phyloP scores from a whole-genome alignment of 2,329 filamentous ascomycete species.

The Zymoseptoria passerinii region DNA sequence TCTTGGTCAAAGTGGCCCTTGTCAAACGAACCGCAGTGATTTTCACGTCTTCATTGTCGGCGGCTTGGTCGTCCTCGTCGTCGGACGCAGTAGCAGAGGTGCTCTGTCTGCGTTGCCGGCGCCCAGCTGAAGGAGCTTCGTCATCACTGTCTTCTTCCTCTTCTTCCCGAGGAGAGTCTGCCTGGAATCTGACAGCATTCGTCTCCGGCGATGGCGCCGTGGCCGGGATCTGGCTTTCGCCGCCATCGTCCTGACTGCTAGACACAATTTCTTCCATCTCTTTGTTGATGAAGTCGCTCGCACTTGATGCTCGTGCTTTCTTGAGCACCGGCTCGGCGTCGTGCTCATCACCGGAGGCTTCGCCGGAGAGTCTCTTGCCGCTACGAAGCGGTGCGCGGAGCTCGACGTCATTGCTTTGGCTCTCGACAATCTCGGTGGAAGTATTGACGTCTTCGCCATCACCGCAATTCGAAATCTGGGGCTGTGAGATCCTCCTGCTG shows the following conservation, averaged over 20 bases:
- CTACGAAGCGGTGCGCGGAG: too few species aligned
- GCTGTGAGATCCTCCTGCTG: neutral
- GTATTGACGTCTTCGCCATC: too few species aligned
- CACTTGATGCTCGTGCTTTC: neutral
- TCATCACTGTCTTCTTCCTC: neutral
- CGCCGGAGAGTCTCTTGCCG: neutral
- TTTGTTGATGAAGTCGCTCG: neutral
- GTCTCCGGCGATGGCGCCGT: neutral
- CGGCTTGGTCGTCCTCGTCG: neutral
- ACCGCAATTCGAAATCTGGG: too few species aligned
- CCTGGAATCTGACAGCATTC: neutral
- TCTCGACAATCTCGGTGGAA: neutral
- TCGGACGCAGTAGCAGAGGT: neutral
- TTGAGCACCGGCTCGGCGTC: neutral
- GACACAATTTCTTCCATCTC: neutral
- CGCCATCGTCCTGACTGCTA: neutral
- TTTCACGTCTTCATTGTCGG: neutral
- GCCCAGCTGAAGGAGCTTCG: neutral
- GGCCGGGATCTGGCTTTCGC: neutral
- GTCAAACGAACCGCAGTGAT: neutral
- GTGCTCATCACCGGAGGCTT: neutral
- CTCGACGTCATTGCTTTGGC: neutral
- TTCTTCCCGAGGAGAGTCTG: neutral
- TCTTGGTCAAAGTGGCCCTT: neutral
- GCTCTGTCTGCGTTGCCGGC: neutral